These are phyloP conservation scores for Paraglomus occultum DNA, from an alignment of 192 early-diverging fungal genomes.

Conservation along the genomic window DNA sequence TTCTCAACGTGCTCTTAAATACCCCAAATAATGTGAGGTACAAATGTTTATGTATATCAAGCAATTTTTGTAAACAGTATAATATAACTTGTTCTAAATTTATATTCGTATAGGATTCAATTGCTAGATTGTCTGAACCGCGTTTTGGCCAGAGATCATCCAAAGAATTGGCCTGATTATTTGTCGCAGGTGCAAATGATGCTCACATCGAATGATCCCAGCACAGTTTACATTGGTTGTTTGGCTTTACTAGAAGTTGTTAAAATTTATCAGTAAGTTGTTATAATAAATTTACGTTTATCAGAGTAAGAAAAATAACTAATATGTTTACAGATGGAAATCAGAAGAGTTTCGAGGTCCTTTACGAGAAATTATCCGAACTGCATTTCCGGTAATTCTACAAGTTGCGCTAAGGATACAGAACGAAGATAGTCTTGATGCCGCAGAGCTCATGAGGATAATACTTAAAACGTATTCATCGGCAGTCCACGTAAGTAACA, in stretches of 20 bases:
- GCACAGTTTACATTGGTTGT: conserved; percentile 74
- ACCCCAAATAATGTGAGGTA: conserved; percentile 73
- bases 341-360: conserved; percentile 59
- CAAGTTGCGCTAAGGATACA: conserved; percentile 69
- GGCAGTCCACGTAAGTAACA: conserved; percentile 55
- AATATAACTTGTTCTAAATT: conserved; percentile 16
- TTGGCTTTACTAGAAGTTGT: conserved; percentile 77
- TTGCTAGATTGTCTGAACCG: conserved; percentile 72
- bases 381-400: conserved; percentile 76
- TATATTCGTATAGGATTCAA: conserved; percentile 53
- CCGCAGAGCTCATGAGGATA: conserved; percentile 81
- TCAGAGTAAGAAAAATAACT: neutral
- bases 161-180: conserved; percentile 78
- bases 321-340: conserved; percentile 56
- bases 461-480: conserved; percentile 80
- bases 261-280: conserved; percentile 69
- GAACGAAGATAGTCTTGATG: conserved; percentile 62
- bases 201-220: conserved; percentile 63
- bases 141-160: conserved; percentile 79
- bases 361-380: conserved; percentile 67
- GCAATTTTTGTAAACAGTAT: neutral
- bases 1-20: conserved; percentile 72
- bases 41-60: conserved; percentile 6
- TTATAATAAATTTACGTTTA: neutral
- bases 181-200: conserved; percentile 61